These are phyloP conservation scores for Oropetium thomaeum DNA, from an alignment of 176 grass and related monocot genomes.

Conservation along the genomic window DNA sequence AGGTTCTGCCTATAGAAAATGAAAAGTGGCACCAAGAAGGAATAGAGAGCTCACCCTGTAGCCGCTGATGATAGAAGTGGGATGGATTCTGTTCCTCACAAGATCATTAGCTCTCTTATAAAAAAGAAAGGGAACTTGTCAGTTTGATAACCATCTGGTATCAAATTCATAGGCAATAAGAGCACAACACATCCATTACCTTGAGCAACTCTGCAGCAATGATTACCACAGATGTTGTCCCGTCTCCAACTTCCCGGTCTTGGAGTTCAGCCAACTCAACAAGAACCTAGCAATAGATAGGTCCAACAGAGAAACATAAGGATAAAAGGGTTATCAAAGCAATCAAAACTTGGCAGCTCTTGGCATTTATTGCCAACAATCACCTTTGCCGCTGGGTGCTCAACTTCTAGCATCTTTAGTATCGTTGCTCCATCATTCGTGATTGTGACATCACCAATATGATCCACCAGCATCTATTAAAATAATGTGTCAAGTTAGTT, in stretches of 20 bases:
- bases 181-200: constrained; percentile 34
- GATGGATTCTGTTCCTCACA: constrained; percentile 93
- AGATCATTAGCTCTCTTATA: constrained; percentile 84
- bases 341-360: not conserved
- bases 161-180: constrained; percentile 2
- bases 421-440: constrained; percentile 97
- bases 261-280: constrained; percentile 97
- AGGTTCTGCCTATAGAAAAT: constrained; percentile 1
- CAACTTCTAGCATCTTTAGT: constrained; percentile 93
- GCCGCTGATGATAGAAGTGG: constrained; percentile 89
- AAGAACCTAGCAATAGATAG: constrained; percentile 64
- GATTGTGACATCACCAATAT: constrained; percentile 95
- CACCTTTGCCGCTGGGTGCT: constrained; percentile 93
- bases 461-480: constrained; percentile 84
- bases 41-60: constrained; percentile 63
- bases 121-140: constrained; percentile 10
- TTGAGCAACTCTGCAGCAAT: constrained; percentile 88
- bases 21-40: not conserved
- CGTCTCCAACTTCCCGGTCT: constrained; percentile 93
- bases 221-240: constrained; percentile 83
- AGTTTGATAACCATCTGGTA: not conserved
- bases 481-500: constrained; percentile 22
- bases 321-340: not conserved
- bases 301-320: not conserved
- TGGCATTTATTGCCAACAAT: not conserved